Conservation (phyloP, 257 asterid species). For the Nicotiana sylvestris region DNA sequence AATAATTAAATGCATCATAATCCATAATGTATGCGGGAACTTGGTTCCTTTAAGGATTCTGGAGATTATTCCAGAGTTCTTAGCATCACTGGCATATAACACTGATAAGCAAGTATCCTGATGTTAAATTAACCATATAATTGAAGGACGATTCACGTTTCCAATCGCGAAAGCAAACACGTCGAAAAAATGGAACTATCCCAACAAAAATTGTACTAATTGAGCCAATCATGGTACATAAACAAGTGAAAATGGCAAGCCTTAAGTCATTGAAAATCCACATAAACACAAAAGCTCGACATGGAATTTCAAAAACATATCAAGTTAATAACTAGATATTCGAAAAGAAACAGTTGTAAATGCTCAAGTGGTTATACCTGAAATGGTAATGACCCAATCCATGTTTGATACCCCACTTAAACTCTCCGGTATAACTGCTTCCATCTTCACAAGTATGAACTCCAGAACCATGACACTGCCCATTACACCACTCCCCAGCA, state of each 20-base stretch:
- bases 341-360: not conserved
- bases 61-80: not conserved
- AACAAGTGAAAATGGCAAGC: not conserved
- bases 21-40: not conserved
- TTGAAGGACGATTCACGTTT: not conserved
- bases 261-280: not conserved
- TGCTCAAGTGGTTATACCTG: slow-evolving; percentile 24
- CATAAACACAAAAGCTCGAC: not conserved
- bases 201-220: not conserved
- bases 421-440: slow-evolving; percentile 40
- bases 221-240: not conserved
- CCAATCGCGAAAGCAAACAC: not conserved
- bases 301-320: not conserved
- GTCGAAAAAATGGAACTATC: not conserved
- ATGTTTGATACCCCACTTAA: slow-evolving; percentile 47
- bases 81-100: not conserved
- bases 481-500: slow-evolving; percentile 48
- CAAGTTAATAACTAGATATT: not conserved
- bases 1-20: not conserved
- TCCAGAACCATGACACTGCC: slow-evolving; percentile 45
- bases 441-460: slow-evolving; percentile 41
- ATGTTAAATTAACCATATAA: not conserved
- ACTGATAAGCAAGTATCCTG: not conserved
- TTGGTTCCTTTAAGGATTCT: not conserved
- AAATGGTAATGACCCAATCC: slow-evolving; percentile 44